Base-by-base conservation (phyloP, 2,329 filamentous ascomycete species). In the Bertia moriformis region DNA sequence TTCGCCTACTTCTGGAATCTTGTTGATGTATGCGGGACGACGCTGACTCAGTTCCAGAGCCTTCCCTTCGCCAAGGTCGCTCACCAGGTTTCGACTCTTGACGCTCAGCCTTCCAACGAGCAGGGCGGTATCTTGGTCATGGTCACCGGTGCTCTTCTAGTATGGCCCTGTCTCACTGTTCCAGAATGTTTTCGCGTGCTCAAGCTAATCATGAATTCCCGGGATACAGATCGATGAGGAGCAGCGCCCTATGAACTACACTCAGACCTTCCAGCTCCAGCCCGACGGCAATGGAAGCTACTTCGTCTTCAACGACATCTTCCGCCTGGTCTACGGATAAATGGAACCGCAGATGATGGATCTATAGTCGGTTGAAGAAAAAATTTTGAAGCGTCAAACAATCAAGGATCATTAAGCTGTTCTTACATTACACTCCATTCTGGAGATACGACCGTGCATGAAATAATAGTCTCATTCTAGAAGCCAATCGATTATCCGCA, bases 271-370 rank as follows among this genome's bases (percentile, higher is more conserved):
- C 73, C 83, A 93, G 61, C 79, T 96, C 45, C 61, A 76, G 47
- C 78, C 76, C 44, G 81, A 86, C 40, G 61, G 61, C 19, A 48
- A 52, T 38, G 80, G 77, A 50, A 77, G 70, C 62, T 94, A 82
- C 68, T 95, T 75, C 59, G 83, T 96, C 57, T 80, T 79, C 67
- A 95, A 96, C 69, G 89, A 96, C 60, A 65, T 96, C 58, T 96
- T 96, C 78, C 84, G 84, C 64, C 74, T 96, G 45, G 73, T 94
- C 49, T 89, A 83, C 62, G 68, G 62, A 55, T 73, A 65, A 46
- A 61, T 60, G 3, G 59, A 59, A 40, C 63, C 58, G 42, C 59
- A 70, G 17, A 67, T 65, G 41, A 61, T 61, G 39, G n/a, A n/a
- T n/a, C n/a, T n/a, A n/a, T n/a, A n/a, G n/a, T n/a, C n/a, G n/a